A percentile compares a stretch with the other conserved stretches of the same genome.
Evolutionary conservation across 2,329 filamentous ascomycete species (phyloP).

Genomic region (Lachnellula cervina): DNA sequence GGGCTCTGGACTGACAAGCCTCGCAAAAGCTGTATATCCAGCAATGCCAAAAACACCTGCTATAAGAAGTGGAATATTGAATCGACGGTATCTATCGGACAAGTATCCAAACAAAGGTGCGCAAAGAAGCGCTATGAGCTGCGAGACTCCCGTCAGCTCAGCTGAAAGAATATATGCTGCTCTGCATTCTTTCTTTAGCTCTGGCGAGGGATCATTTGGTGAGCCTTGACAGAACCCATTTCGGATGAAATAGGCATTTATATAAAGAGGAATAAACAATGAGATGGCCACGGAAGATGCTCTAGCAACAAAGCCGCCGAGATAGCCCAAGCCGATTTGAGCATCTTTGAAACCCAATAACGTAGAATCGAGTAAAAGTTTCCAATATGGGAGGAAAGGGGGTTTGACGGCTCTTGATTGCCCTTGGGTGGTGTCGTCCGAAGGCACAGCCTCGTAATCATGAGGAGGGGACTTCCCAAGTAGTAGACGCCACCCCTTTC

Average conservation of each 20-base stretch:
- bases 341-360: slow-evolving; percentile 68
- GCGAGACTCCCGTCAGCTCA: slow-evolving; percentile 81
- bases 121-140: slow-evolving; percentile 77
- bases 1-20: slow-evolving; percentile 72
- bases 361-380: slow-evolving; percentile 58
- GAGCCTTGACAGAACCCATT: slow-evolving; percentile 72
- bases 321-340: slow-evolving; percentile 79
- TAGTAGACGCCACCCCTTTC: slow-evolving; percentile 64
- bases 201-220: slow-evolving; percentile 58
- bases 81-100: slow-evolving; percentile 59
- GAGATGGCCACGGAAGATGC: slow-evolving; percentile 94
- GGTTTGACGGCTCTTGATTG: slow-evolving; percentile 1
- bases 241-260: slow-evolving; percentile 84
- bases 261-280: slow-evolving; percentile 86
- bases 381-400: slow-evolving; percentile 49
- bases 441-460: slow-evolving; percentile 14
- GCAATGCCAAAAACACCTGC: slow-evolving; percentile 69
- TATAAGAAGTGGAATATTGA: slow-evolving; percentile 70
- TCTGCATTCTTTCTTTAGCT: slow-evolving; percentile 80
- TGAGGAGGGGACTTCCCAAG: slow-evolving; percentile 34
- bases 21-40: slow-evolving; percentile 73
- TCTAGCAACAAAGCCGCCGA: slow-evolving; percentile 90
- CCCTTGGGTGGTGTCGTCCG: background rate
- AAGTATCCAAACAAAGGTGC: slow-evolving; percentile 86
- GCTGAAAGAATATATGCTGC: slow-evolving; percentile 84